phyloP scores from a whole-genome alignment of 441 rosid species.

The Pelargonium citronellum region DNA sequence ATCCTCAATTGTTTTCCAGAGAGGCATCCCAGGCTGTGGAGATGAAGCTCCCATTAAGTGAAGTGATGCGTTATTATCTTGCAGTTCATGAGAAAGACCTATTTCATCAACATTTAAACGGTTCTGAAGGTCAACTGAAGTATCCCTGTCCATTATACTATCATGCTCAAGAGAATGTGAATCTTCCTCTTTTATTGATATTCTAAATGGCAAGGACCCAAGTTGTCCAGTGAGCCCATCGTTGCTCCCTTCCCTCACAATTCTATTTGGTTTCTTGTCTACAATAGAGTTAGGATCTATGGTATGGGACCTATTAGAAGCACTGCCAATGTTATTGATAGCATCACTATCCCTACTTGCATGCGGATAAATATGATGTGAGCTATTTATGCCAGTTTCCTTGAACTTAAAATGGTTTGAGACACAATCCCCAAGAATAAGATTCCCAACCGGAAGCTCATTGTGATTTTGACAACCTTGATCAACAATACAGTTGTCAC shows the following conservation, averaged over 20 bases:
- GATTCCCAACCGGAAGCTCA: slow-evolving; percentile 19
- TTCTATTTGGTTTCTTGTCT: slow-evolving; percentile 20
- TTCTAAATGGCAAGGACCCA: slow-evolving; percentile 10
- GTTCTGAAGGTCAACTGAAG: slow-evolving; percentile 22
- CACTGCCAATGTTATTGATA: background rate
- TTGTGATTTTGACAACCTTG: slow-evolving; percentile 22
- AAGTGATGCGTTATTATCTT: slow-evolving; percentile 15
- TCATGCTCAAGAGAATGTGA: slow-evolving; percentile 14
- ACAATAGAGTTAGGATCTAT: slow-evolving; percentile 6
- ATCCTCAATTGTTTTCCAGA: slow-evolving; percentile 36
- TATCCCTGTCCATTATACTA: slow-evolving; percentile 21
- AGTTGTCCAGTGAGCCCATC: slow-evolving; percentile 12
- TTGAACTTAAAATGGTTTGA: slow-evolving; percentile 24
- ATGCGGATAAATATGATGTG: slow-evolving; percentile 13
- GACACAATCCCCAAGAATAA: slow-evolving; percentile 25
- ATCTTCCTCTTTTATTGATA: slow-evolving; percentile 13
- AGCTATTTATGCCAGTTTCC: slow-evolving; percentile 20
- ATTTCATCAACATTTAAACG: slow-evolving; percentile 22
- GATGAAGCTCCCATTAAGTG: slow-evolving; percentile 26
- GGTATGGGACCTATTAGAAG: background rate
- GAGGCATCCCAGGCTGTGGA: slow-evolving; percentile 25
- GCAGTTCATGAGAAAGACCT: slow-evolving; percentile 17
- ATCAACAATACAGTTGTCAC: slow-evolving; percentile 7
- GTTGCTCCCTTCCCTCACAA: slow-evolving; percentile 22
- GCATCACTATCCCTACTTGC: background rate